Percentiles rank a stretch among this genome's conserved stretches.
phyloP scores from a whole-genome alignment of 108 stramenopile genomes.

The Pseudonitzschia pungens region DNA sequence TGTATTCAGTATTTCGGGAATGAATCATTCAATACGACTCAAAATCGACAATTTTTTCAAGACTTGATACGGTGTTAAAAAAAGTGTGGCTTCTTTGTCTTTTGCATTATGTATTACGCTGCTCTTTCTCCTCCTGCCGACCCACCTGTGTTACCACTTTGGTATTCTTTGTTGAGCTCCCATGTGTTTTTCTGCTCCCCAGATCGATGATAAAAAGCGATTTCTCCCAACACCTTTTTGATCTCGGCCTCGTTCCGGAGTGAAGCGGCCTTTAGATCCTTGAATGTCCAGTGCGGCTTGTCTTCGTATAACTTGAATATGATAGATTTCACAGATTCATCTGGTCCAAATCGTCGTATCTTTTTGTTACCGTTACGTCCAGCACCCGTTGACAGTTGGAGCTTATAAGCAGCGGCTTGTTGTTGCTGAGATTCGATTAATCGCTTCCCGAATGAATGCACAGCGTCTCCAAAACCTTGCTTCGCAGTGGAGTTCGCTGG shows the following conservation, averaged over 20 bases:
- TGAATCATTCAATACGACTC: too few species aligned
- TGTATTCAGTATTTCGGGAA: too few species aligned
- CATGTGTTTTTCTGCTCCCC: slow-evolving; percentile 82
- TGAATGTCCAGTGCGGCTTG: slow-evolving; percentile 71
- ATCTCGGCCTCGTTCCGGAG: slow-evolving; percentile 72
- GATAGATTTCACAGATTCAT: slow-evolving; percentile 56
- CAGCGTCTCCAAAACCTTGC: slow-evolving; percentile 74
- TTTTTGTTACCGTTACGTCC: slow-evolving; percentile 33
- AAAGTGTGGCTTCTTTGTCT: too few species aligned
- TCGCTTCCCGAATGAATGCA: slow-evolving; percentile 70
- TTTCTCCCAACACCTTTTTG: slow-evolving; percentile 67
- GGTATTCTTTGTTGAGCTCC: slow-evolving; percentile 52
- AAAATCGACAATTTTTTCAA: too few species aligned
- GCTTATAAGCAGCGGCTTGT: slow-evolving; percentile 20
- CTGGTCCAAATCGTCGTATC: slow-evolving; percentile 47
- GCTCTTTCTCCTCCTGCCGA: slow-evolving; percentile 1
- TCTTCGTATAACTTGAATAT: slow-evolving; percentile 80
- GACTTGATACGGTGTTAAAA: too few species aligned
- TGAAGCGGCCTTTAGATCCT: slow-evolving; percentile 58
- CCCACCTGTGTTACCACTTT: slow-evolving; percentile 27
- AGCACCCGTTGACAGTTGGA: not conserved
- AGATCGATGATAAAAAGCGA: slow-evolving; percentile 75
- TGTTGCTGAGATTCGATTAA: slow-evolving; percentile 47
- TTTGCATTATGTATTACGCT: not conserved
- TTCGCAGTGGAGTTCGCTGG: slow-evolving; percentile 23